A percentile compares a stretch with the other conserved stretches of the same genome.
Conservation (phyloP, 306 rosid species). For the Spatholobus suberectus region DNA sequence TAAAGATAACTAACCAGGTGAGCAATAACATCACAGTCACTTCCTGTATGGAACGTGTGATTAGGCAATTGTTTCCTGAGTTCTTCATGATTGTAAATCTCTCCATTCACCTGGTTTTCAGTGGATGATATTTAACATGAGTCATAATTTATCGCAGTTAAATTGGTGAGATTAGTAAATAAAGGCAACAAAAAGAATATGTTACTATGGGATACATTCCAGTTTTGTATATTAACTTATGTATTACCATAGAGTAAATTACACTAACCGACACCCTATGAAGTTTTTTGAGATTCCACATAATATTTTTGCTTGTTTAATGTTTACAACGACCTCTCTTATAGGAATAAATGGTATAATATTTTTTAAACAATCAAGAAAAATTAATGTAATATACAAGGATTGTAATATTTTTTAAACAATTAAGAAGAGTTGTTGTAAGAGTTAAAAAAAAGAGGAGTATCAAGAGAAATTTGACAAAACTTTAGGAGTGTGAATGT, state of each 20-base stretch:
- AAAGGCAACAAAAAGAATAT: neutral
- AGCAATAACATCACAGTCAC: conserved; percentile 91
- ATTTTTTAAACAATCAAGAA: too few relatives aligned
- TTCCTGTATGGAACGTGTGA: conserved; percentile 77
- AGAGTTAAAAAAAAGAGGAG: too few relatives aligned
- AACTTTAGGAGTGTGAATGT: too few relatives aligned
- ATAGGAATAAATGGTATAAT: too few relatives aligned
- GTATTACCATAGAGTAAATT: neutral
- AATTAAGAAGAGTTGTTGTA: too few relatives aligned
- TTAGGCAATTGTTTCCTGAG: conserved; percentile 65
- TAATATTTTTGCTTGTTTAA: too few relatives aligned
- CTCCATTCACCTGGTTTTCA: conserved; percentile 73
- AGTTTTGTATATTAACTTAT: neutral
- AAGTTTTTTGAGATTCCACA: too few relatives aligned
- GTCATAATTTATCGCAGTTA: neutral
- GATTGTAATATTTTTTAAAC: too few relatives aligned
- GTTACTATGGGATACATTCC: neutral
- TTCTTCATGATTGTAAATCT: conserved; percentile 86
- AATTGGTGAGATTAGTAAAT: neutral
- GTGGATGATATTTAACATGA: conserved; percentile 20
- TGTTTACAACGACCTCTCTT: too few relatives aligned
- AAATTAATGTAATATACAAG: too few relatives aligned
- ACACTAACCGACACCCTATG: too few relatives aligned
- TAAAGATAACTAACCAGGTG: conserved; percentile 64
- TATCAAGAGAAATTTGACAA: too few relatives aligned